Percentiles rank a stretch among this genome's conserved stretches.
phyloP scores from a whole-genome alignment of 768 basidiomycete species.

The Leccinellum albellum region DNA sequence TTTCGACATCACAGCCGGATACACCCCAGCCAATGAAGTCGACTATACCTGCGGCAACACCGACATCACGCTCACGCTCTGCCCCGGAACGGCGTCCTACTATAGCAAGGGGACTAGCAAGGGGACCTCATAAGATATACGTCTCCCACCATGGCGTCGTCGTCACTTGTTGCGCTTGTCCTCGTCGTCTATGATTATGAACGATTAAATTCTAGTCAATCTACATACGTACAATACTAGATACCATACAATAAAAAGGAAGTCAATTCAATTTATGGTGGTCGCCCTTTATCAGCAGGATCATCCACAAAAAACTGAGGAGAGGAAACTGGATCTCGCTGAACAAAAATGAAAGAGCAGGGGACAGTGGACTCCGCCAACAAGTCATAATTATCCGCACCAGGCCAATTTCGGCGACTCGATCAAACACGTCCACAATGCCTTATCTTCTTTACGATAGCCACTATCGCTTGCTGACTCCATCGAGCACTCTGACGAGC shows the following conservation, averaged over 20 bases:
- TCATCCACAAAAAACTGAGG: not conserved
- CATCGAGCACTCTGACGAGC: constrained; percentile 16
- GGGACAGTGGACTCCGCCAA: too few species aligned
- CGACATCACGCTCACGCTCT: constrained; percentile 20
- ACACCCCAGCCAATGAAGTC: constrained; percentile 19
- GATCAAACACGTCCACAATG: not conserved
- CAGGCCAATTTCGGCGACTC: not conserved
- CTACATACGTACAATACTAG: not conserved
- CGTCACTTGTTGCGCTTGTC: too few species aligned
- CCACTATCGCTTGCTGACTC: constrained; percentile 1
- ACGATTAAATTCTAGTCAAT: not conserved
- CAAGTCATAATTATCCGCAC: not conserved
- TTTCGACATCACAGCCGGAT: not conserved
- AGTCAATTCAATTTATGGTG: not conserved
- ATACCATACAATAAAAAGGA: not conserved
- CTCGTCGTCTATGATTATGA: not conserved
- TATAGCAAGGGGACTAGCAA: too few species aligned
- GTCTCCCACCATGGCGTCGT: too few species aligned
- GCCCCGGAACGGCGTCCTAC: constrained; percentile 16
- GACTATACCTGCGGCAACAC: constrained; percentile 20
- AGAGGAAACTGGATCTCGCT: not conserved
- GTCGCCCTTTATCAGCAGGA: not conserved
- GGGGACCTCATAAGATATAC: not conserved
- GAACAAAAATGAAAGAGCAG: not conserved
- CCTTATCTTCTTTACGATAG: not conserved